phyloP scores from a whole-genome alignment of 2,329 filamentous ascomycete species.

The Aspergillus sp. region DNA sequence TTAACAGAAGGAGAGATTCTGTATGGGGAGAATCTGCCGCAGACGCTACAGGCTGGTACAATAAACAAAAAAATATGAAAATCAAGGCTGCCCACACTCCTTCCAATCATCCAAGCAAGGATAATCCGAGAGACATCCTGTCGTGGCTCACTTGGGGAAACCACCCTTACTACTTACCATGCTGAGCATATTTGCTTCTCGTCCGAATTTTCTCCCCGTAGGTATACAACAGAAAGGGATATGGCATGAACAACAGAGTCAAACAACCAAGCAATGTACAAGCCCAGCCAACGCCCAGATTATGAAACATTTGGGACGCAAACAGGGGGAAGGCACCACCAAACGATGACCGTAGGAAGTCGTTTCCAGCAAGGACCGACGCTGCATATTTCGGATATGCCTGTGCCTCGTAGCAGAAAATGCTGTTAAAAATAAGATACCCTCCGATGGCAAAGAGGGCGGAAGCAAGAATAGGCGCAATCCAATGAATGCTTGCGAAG shows the following conservation, averaged over 20 bases:
- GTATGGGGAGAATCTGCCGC: too few relatives aligned
- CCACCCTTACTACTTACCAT: not conserved
- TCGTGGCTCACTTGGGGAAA: too few relatives aligned
- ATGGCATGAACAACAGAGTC: constrained; percentile 24
- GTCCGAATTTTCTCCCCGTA: constrained; percentile 10
- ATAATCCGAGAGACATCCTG: too few relatives aligned
- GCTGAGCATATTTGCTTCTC: constrained; percentile 1
- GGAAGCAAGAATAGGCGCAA: constrained; percentile 51
- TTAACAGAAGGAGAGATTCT: too few relatives aligned
- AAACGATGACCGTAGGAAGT: constrained; percentile 38
- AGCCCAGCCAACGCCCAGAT: constrained; percentile 38
- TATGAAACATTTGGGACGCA: constrained; percentile 31
- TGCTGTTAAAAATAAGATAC: constrained; percentile 16
- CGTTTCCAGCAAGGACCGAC: constrained; percentile 43
- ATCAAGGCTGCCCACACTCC: too few relatives aligned
- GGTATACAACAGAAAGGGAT: constrained; percentile 21
- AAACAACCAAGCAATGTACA: constrained; percentile 36
- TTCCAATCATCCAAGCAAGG: too few relatives aligned
- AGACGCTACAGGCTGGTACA: too few relatives aligned
- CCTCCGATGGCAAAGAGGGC: constrained; percentile 43
- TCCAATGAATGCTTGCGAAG: constrained; percentile 34
- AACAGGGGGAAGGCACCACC: constrained; percentile 40
- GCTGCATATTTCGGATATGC: constrained; percentile 35
- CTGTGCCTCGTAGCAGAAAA: constrained; percentile 29
- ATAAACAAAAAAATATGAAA: too few relatives aligned